phyloP scores from a whole-genome alignment of 1,284 basidiomycete genomes.

The Cystobasidium pallidum region DNA sequence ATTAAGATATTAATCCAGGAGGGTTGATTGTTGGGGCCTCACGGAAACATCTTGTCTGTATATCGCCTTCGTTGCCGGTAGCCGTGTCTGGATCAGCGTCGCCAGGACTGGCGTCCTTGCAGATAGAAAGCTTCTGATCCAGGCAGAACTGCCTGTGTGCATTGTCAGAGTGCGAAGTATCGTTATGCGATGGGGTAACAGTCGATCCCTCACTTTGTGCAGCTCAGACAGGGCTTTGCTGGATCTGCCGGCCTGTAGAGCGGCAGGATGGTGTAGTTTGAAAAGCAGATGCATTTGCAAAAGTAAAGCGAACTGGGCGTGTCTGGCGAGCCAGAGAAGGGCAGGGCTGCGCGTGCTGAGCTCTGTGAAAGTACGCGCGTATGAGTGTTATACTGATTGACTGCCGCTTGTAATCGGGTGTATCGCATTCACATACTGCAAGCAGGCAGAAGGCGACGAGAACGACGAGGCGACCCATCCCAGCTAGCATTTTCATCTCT shows the following conservation, averaged over 20 bases:
- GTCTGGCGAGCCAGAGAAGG: conserved; percentile 16
- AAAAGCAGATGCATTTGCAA: conserved; percentile 75
- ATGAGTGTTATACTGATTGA: not conserved
- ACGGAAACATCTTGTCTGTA: conserved; percentile 95
- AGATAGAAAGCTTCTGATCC: conserved; percentile 85
- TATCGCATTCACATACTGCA: not conserved
- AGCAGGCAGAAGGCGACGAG: conserved; percentile 1
- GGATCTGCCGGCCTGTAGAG: conserved; percentile 79
- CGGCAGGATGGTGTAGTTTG: conserved; percentile 83
- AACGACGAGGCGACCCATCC: not conserved
- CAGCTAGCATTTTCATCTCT: not conserved
- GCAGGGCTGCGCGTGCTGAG: conserved; percentile 4
- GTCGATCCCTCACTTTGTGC: conserved; percentile 62
- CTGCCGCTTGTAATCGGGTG: too few relatives aligned
- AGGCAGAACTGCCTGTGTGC: conserved; percentile 81
- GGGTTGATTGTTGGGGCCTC: conserved; percentile 61
- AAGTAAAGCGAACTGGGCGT: conserved; percentile 44
- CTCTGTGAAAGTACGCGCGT: not conserved
- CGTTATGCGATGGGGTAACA: not conserved
- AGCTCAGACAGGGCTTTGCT: conserved; percentile 83
- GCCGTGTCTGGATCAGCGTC: conserved; percentile 87
- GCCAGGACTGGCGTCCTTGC: conserved; percentile 74
- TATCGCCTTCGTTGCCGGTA: conserved; percentile 93
- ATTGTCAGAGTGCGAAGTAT: not conserved
- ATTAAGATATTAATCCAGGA: too few relatives aligned